Evolutionary conservation across 1,284 basidiomycete species (phyloP), one percentile per base, ranked within the genome.

Genomic region (Melanopsichium pennsylvanicum): DNA sequence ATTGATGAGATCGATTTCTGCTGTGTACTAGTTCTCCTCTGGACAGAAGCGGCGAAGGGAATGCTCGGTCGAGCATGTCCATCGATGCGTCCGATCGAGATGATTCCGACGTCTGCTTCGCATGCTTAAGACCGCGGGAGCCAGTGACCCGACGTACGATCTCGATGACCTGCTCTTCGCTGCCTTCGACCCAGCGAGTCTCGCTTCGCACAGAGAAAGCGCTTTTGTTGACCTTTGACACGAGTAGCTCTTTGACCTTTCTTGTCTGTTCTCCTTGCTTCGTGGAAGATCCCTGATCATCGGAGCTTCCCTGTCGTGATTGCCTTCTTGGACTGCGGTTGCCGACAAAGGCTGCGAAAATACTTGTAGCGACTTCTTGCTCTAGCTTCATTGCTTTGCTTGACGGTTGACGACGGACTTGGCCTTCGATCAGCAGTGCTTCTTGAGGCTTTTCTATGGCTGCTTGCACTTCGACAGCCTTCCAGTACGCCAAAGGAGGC

Each of bases 271-370:
- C 36, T n/a, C 19, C 13, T 13, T 22, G 33, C 39, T 36, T 45
- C 16, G 29, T 13, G 5, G 49, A 21, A 19, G 45, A 44, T 13
- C 38, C 33, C 16, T 37, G 37, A 18, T 34, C 43, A 37, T 57
- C 57, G 12, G 40, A 42, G 25, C 40, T 57, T 2, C 42, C 25
- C 27, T 45, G n/a, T 11, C 58, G 59, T 23, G 48, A 36, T 19
- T 57, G 64, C 16, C 64, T 31, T 33, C 44, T 22, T 8, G 64
- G 64, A 32, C 64, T 62, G 26, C 58, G 52, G n/a, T 68, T 68
- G 45, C 64, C 64, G 2, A 68, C 64, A 19, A 68, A 68, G 5
- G 44, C 51, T 19, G 64, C 64, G 44, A 68, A 68, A 16, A 58
- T 60, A n/a, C 64, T 58, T 13, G 39, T 46, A 3, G 58, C 39